These are phyloP conservation scores for Fraxinus albicans DNA, from an alignment of 305 asterid species.

Conservation along the genomic window DNA sequence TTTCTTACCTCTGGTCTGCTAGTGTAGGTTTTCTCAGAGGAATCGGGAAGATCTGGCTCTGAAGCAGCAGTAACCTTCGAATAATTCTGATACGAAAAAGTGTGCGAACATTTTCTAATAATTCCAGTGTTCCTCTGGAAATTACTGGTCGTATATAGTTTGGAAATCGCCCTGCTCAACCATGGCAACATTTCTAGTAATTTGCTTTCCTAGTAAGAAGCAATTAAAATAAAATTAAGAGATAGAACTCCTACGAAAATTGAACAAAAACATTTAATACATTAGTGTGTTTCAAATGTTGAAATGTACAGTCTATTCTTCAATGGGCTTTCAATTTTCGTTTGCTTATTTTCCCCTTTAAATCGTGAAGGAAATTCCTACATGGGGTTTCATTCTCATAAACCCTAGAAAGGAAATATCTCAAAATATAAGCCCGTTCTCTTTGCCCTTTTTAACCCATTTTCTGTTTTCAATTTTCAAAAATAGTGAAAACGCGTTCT, in stretches of 20 bases:
- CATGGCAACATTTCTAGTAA: constrained; percentile 56
- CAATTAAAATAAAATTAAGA: not conserved
- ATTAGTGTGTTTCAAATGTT: not conserved
- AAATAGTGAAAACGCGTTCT: too few relatives aligned
- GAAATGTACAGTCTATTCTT: not conserved
- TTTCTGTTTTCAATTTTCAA: too few relatives aligned
- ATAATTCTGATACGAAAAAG: constrained; percentile 35
- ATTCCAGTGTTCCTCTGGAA: constrained; percentile 27
- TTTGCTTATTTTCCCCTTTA: not conserved
- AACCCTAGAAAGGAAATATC: not conserved
- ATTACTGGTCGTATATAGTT: constrained; percentile 34
- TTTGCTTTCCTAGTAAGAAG: not conserved
- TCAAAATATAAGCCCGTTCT: too few relatives aligned
- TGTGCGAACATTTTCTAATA: constrained; percentile 31
- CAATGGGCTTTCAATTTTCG: not conserved
- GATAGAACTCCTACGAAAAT: not conserved
- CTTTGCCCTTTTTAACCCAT: too few relatives aligned
- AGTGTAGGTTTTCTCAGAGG: constrained; percentile 19
- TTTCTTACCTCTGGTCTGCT: constrained; percentile 40
- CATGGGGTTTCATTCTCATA: not conserved
- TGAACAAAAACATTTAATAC: not conserved
- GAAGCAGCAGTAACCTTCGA: constrained; percentile 53
- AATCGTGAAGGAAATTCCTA: not conserved
- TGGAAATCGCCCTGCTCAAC: constrained; percentile 57
- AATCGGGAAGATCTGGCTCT: constrained; percentile 36